Conservation (phyloP, 805 yeast species). For the Sungouiozyma ichnusensis region DNA sequence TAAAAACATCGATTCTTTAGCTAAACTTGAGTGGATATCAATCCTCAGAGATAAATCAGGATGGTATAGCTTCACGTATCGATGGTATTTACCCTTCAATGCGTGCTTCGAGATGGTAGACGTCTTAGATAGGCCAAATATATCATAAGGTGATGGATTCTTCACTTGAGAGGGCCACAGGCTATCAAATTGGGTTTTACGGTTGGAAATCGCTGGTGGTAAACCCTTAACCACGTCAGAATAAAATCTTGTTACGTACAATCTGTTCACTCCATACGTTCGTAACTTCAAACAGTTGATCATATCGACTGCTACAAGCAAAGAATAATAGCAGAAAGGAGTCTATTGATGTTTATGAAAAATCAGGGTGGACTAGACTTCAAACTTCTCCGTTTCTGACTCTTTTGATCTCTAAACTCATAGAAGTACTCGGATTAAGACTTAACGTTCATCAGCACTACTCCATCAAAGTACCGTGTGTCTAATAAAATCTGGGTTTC, state of each 20-base stretch:
- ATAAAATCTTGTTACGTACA: background rate
- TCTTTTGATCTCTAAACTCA: no score
- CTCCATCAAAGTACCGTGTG: no score
- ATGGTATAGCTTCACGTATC: constrained; percentile 66
- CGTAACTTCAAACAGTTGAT: no score
- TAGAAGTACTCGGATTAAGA: no score
- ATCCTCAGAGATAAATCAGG: constrained; percentile 44
- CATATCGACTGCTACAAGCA: no score
- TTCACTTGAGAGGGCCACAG: constrained; percentile 49
- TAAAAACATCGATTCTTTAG: constrained; percentile 2
- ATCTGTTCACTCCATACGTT: no score
- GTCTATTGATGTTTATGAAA: no score
- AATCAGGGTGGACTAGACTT: no score
- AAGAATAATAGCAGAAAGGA: no score
- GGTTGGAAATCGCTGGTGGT: background rate
- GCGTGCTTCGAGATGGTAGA: constrained; percentile 28
- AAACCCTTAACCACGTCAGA: background rate
- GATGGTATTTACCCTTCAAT: constrained; percentile 42
- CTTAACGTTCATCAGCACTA: no score
- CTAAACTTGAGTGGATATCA: background rate
- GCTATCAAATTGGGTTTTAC: background rate
- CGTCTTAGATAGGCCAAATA: constrained; percentile 36
- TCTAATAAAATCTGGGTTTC: no score
- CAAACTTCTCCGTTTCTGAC: no score
- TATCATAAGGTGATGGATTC: constrained; percentile 66